These are phyloP conservation scores for Sporobolomyces roseus DNA, from an alignment of 768 basidiomycete genomes.

Conservation along the genomic window DNA sequence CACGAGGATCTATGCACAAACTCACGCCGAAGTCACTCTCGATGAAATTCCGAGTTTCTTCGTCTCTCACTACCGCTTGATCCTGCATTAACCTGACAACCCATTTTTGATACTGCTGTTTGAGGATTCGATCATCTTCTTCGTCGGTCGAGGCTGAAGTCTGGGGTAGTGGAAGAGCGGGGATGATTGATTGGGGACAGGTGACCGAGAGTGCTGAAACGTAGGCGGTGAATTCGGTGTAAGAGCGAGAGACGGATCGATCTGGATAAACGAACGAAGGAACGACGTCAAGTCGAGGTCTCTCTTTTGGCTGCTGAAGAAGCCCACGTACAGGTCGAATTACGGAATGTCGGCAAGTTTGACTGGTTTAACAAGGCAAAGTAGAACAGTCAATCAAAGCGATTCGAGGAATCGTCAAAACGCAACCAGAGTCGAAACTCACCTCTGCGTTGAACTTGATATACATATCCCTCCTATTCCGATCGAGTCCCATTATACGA, in stretches of 20 bases:
- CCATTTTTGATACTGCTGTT: constrained; percentile 93
- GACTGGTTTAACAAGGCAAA: constrained; percentile 58
- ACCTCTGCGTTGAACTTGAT: constrained; percentile 95
- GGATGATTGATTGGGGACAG: constrained; percentile 93
- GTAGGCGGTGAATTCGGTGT: constrained; percentile 89
- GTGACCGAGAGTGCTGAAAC: constrained; percentile 82
- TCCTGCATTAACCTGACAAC: constrained; percentile 88
- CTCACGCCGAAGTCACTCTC: constrained; percentile 89
- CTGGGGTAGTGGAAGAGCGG: constrained; percentile 90
- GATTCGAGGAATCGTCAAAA: no score
- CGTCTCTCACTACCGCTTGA: constrained; percentile 77
- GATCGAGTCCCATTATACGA: constrained; percentile 81
- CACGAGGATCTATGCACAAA: not conserved
- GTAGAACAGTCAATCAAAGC: no score
- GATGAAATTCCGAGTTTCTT: constrained; percentile 89
- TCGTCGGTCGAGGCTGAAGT: constrained; percentile 96
- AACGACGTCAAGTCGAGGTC: no score
- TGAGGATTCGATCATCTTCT: constrained; percentile 93
- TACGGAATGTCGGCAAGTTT: constrained; percentile 72
- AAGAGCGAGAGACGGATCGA: constrained; percentile 90
- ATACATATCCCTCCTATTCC: constrained; percentile 90
- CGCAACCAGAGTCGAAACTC: constrained; percentile 42
- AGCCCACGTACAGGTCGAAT: constrained; percentile 27
- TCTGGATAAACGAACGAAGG: constrained; percentile 51
- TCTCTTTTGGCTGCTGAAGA: no score